Evolutionary conservation across 441 rosid species (phyloP).

Genomic region (Corymbia calophylla): DNA sequence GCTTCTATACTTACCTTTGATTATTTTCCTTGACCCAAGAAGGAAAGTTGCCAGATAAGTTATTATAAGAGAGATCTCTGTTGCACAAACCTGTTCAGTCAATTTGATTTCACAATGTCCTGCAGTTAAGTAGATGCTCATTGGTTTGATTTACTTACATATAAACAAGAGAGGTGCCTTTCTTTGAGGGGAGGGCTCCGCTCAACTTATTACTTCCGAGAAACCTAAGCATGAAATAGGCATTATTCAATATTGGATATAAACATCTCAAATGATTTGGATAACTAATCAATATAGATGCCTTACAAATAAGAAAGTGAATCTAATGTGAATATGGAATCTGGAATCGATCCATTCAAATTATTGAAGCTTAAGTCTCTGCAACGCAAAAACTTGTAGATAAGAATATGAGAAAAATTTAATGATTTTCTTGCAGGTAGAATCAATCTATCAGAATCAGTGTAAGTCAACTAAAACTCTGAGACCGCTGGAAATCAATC

Average conservation of each 20-base stretch:
- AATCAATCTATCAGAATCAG: background rate
- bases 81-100: background rate
- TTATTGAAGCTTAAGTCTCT: background rate
- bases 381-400: background rate
- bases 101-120: background rate
- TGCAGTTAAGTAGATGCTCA: background rate
- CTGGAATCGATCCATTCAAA: background rate
- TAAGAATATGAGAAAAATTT: background rate
- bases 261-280: background rate
- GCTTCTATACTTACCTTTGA: background rate
- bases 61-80: background rate
- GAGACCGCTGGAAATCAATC: background rate
- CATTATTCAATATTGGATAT: background rate
- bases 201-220: background rate
- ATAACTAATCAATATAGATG: background rate
- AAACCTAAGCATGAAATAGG: background rate
- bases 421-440: background rate
- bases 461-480: background rate
- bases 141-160: background rate
- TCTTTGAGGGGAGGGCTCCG: background rate
- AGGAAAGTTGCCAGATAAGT: background rate
- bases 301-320: background rate
- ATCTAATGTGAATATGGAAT: background rate
- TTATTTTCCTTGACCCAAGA: background rate
- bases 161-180: background rate